Conservation (phyloP, 177 flowering plant genomes). For the Tripterygium wilfordii region DNA sequence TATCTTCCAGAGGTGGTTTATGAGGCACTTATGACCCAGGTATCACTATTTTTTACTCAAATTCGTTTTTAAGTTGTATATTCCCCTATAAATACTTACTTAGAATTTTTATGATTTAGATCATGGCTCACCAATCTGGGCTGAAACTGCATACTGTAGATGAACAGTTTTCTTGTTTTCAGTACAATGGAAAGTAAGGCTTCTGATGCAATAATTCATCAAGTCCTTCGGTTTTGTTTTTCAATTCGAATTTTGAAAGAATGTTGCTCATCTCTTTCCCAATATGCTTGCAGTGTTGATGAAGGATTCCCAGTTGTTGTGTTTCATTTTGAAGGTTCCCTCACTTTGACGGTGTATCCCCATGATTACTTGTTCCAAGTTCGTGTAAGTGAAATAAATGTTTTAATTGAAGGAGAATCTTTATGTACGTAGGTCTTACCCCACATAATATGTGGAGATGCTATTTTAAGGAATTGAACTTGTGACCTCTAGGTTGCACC, state of each 20-base stretch:
- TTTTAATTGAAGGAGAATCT: no score
- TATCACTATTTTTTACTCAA: no score
- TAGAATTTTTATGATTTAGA: conserved; percentile 27
- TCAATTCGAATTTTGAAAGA: no score
- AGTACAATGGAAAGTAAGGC: conserved; percentile 41
- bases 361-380: conserved; percentile 53
- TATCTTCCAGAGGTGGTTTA: conserved; percentile 54
- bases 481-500: no score
- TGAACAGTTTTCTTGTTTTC: conserved; percentile 43
- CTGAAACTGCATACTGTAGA: conserved; percentile 40
- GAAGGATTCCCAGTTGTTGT: conserved; percentile 55
- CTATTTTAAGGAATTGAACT: no score
- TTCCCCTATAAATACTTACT: no score
- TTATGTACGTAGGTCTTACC: no score
- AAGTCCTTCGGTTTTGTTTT: no score
- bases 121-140: conserved; percentile 34
- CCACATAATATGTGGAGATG: no score
- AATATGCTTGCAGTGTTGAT: conserved; percentile 51
- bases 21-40: conserved; percentile 33
- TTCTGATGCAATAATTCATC: neutral
- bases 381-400: conserved; percentile 22
- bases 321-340: conserved; percentile 44
- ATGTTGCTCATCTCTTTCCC: no score
- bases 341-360: conserved; percentile 47
- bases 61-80: no score